Base-by-base conservation (phyloP, 1,284 basidiomycete species). In the Hemileia vastatrix region DNA sequence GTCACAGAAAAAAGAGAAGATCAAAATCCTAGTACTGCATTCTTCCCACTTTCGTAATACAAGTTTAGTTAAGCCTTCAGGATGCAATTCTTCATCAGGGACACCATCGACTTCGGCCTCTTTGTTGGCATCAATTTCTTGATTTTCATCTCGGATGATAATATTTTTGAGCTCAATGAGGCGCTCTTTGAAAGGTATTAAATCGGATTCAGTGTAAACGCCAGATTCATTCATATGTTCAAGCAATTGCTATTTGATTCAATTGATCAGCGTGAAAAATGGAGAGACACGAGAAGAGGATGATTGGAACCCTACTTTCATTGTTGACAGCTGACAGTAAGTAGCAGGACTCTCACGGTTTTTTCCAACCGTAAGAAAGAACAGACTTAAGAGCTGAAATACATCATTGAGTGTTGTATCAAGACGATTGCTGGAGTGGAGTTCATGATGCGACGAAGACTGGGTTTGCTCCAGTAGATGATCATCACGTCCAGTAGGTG, bases 401-500 rank as follows among this genome's bases (percentile, higher is more conserved):
- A 94, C 90, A 77, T 96, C 92, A 32, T 89, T 86, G 54, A 96
- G 83, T 13, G 90, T 88, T 4, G 90, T 91, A 77, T 96, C 92
- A 59, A 96, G 81, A 55, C 92, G 82, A 77, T 96, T 96, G 47
- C 24, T 52, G 54, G 56, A 33, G 33, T 57, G 55, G 48, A 43
- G 58, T n/a, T 31, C 62, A 36, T 50, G 50, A 51, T 31, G 65
- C 45, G 19, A 65, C 6, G 63, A 32, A 24, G 47, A 55, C n/a
- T 54, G 45, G 15, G 51, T 57, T 56, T 55, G 52, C 33, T n/a
- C 49, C 19, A 45, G 47, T 33, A 47, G 33, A 33, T 67, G 62
- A 27, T 66, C 57, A 23, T 63, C 45, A 19, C 62, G 36, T 24
- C 32, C 27, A 23, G 62, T 32, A 47, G 53, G 43, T 51, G 57